phyloP scores from a whole-genome alignment of 768 basidiomycete genomes.

The Russula dissimulans region DNA sequence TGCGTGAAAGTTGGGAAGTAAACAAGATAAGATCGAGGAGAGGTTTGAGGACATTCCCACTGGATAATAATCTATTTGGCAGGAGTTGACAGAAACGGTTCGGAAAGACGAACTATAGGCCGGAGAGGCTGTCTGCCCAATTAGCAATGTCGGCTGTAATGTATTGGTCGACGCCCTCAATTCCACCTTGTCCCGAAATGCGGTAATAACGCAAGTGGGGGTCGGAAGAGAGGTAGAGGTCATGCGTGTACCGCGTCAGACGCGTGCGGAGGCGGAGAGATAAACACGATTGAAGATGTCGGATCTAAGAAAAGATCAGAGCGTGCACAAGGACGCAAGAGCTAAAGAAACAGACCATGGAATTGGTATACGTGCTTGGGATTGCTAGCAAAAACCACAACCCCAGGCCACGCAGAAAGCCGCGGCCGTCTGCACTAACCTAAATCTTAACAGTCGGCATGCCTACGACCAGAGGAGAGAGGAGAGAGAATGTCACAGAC shows the following conservation, averaged over 20 bases:
- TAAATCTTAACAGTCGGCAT: conserved; percentile 19
- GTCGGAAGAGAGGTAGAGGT: conserved; percentile 75
- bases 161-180: conserved; percentile 81
- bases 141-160: conserved; percentile 87
- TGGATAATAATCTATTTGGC: conserved; percentile 24
- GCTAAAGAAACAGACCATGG: conserved; percentile 49
- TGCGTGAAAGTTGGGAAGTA: conserved; percentile 81
- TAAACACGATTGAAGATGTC: conserved; percentile 80
- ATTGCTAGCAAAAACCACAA: conserved; percentile 89
- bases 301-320: conserved; percentile 43
- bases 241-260: conserved; percentile 83
- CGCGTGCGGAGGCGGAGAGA: conserved; percentile 76
- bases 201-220: conserved; percentile 67
- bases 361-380: conserved; percentile 92
- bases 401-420: conserved; percentile 71
- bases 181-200: conserved; percentile 26
- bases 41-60: conserved; percentile 91
- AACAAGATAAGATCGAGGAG: conserved; percentile 85
- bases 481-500: conserved; percentile 31
- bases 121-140: conserved; percentile 79
- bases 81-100: not conserved
- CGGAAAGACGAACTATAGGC: conserved; percentile 65
- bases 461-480: not conserved
- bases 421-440: conserved; percentile 76
- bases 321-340: not conserved